Base-by-base conservation (phyloP, 768 basidiomycete species). In the Russula compacta region DNA sequence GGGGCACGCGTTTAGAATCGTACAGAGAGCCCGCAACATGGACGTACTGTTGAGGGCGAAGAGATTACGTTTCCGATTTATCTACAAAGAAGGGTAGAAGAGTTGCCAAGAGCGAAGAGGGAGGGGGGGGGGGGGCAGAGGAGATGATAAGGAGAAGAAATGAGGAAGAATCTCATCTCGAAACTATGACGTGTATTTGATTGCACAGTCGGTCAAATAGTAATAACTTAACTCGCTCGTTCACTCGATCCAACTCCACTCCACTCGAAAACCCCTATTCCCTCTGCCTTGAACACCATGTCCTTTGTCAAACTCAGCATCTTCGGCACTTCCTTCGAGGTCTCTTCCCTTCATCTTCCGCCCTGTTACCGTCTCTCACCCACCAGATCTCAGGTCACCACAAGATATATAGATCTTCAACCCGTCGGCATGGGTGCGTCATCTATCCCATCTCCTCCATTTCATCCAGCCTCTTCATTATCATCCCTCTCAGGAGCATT, bases 241-340 rank as follows among this genome's bases (percentile, higher is more conserved):
- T n/a, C n/a, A n/a, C 42, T 54, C 43, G 32, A 59, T 39, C 38
- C n/a, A 17, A 21, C 46, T 48, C 53, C 47, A 47, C 39, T 19
- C 15, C 47, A 47, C 39, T 19, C 15, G 47, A 9, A 11, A 38
- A 4, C 49, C 49, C 60, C 60, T 61, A 56, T 61, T 56, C 48
- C 43, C 53, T 50, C 59, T 40, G 39, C 39, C 48, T 36, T 39
- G 9, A 58, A 57, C 53, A 53, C 56, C 56, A 92, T 93, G 91
- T 93, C 91, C 56, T 97, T 97, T 68, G 94, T 98, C 70, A 98
- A 98, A 77, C 90, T 98, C 70, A 90, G 87, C 76, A 98, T 98
- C 76, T 98, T 98, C 69, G 95, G 94, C 50, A 99, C 95, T 65
- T 97, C 95, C 57, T 95, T 95, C 75, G 93, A 95, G 84, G 92